Percentiles rank a stretch among this genome's conserved stretches.
Conservation (phyloP, 257 asterid genomes). For the Solanum virginianum region DNA sequence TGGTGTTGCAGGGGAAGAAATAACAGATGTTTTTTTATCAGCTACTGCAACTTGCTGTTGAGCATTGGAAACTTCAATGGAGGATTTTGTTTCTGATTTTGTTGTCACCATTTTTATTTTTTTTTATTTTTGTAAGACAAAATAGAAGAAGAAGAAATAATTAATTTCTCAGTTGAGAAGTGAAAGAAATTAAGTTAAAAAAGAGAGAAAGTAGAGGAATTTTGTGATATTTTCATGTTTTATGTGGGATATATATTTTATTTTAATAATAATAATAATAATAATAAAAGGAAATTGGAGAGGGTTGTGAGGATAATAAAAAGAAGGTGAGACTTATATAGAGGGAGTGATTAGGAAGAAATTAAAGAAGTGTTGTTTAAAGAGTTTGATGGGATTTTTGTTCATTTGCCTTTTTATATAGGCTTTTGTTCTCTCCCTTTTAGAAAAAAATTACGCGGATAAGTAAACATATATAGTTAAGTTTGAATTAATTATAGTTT, state of each 20-base stretch:
- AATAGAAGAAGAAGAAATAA: background rate
- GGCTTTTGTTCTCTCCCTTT: no score
- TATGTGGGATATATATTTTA: no score
- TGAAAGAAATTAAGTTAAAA: background rate
- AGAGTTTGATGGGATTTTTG: no score
- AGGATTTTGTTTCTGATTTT: background rate
- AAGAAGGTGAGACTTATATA: background rate
- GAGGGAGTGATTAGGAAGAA: background rate
- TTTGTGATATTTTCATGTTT: background rate
- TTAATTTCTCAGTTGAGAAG: background rate
- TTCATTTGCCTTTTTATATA: no score
- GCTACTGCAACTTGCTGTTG: background rate
- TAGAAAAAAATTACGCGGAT: no score
- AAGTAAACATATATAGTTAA: no score
- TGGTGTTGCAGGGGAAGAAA: background rate
- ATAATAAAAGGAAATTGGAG: background rate
- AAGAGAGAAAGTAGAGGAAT: background rate
- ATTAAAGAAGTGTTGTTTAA: no score
- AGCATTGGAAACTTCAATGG: background rate
- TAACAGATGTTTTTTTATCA: background rate
- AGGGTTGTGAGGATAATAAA: background rate
- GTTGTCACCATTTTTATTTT: background rate
- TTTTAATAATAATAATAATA: background rate
- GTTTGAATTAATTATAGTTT: no score
- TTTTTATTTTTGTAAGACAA: background rate